These are phyloP conservation scores for Draba incana DNA, from an alignment of 345 rosid genomes.

Conservation along the genomic window DNA sequence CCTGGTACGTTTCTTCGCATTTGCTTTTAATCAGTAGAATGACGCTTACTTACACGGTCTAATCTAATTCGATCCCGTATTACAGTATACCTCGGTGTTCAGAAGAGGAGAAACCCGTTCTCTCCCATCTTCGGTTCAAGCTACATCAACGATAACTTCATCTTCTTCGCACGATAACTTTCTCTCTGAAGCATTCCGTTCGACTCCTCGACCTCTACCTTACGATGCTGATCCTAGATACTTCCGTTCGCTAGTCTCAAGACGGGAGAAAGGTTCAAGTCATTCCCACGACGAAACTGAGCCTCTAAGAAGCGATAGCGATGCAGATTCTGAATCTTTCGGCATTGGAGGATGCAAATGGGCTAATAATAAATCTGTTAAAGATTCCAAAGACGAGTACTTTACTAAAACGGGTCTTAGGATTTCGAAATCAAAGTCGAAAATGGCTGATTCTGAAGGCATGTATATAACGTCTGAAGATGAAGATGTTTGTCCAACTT, in stretches of 20 bases:
- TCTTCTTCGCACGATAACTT: slow-evolving; percentile 78
- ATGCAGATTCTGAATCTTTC: slow-evolving; percentile 63
- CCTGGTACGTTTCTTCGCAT: slow-evolving; percentile 52
- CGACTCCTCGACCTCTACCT: slow-evolving; percentile 97
- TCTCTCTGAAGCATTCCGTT: slow-evolving; percentile 77
- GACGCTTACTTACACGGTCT: not conserved
- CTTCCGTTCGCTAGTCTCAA: slow-evolving; percentile 54
- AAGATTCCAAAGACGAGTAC: slow-evolving; percentile 62
- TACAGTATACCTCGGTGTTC: slow-evolving; percentile 67
- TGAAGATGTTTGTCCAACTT: slow-evolving; percentile 94
- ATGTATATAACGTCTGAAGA: slow-evolving; percentile 70
- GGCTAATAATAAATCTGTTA: slow-evolving; percentile 51
- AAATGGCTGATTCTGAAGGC: slow-evolving; percentile 52
- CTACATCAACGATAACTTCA: slow-evolving; percentile 65
- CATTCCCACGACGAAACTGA: slow-evolving; percentile 81
- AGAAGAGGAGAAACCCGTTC: slow-evolving; percentile 79
- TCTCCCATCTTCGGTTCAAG: slow-evolving; percentile 75
- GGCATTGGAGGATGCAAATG: slow-evolving; percentile 61
- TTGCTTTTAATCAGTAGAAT: not conserved
- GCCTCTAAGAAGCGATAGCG: slow-evolving; percentile 65
- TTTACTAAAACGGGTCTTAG: slow-evolving; percentile 58
- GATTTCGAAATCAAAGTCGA: slow-evolving; percentile 54
- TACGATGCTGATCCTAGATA: slow-evolving; percentile 85
- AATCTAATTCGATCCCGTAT: slow-evolving; percentile 11
- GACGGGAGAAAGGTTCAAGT: slow-evolving; percentile 86